Evolutionary conservation across 1,284 basidiomycete species (phyloP), one percentile per base, ranked within the genome.

Genomic region (Earliella scabrosa): DNA sequence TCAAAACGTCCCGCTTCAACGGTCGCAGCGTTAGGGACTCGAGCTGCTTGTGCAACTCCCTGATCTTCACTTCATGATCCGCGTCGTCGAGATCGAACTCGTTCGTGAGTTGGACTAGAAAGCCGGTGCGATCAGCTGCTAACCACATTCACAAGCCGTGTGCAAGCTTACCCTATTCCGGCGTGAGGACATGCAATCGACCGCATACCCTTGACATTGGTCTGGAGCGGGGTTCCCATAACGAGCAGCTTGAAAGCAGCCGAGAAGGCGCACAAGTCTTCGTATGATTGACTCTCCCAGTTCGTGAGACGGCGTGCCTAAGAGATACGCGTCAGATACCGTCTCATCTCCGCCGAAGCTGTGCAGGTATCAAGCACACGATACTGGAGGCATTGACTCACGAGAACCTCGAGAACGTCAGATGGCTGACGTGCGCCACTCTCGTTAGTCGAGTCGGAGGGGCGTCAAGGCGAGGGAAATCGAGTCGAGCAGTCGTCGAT

Each of bases 221-320:
- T 99, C 74, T 99, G 97, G 52, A 99, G 79, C 18, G 97, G 97
- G 2, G 97, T 99, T 31, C 97, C 97, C 0, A 97, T 99, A 74
- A 99, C 99, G 64, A 99, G 85, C 52, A 99, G 82, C 76, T 97
- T 97, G 50, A 92, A 95, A 2, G 90, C 91, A 40, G 93, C 90
- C 50, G 87, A 85, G 80, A 99, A 99, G 60, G 90, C 86, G 70
- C 87, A 83, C 52, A 99, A 79, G 5, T 95, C 95, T 70, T 99
- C 95, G 74, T 99, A 99, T 43, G 99, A 76, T 75, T 98, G 97
- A 64, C 93, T 94, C 73, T 98, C 97, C 52, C 93, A 93, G 75
- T 99, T 99, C 80, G 99, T 99, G 63, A 99, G 76, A 24, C 97
- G 92, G 77, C 99, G 97, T 6, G 97, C 97, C 89, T 93, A 41